Evolutionary conservation across 2,329 filamentous ascomycete species (phyloP).

Genomic region (Elsinoe arachidis): DNA sequence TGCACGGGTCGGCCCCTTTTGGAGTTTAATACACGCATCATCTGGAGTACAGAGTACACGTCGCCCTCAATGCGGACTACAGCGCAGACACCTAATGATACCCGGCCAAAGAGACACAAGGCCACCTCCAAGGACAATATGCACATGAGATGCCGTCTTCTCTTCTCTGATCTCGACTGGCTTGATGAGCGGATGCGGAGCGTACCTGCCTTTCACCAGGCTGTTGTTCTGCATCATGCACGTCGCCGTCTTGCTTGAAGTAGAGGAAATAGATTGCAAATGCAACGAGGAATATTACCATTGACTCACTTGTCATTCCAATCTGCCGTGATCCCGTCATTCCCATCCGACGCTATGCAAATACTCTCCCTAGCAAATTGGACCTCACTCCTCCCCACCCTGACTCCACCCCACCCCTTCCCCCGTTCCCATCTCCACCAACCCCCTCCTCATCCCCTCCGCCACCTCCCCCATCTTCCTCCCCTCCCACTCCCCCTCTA

Average conservation of each 20-base stretch:
- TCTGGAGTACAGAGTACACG: background rate
- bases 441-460: constrained; percentile 53
- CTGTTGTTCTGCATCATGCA: background rate
- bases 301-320: background rate
- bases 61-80: background rate
- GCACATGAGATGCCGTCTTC: background rate
- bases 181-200: background rate
- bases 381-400: background rate
- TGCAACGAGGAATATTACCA: constrained; percentile 10
- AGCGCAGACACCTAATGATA: constrained; percentile 1
- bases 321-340: background rate
- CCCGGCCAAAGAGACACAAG: constrained; percentile 5
- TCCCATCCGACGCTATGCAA: no score
- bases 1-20: background rate
- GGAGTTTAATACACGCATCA: constrained; percentile 8
- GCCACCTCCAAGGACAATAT: background rate
- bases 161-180: background rate
- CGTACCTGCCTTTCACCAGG: background rate
- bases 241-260: background rate
- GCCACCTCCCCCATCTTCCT: constrained; percentile 38
- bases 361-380: background rate
- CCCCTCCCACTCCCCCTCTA: constrained; percentile 34
- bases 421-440: constrained; percentile 54
- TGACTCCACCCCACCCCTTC: constrained; percentile 44
- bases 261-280: background rate